Percentiles rank a stretch among this genome's conserved stretches.
These are phyloP conservation scores for Arabidopsis suecica DNA, from an alignment of 345 rosid species.

Conservation along the genomic window DNA sequence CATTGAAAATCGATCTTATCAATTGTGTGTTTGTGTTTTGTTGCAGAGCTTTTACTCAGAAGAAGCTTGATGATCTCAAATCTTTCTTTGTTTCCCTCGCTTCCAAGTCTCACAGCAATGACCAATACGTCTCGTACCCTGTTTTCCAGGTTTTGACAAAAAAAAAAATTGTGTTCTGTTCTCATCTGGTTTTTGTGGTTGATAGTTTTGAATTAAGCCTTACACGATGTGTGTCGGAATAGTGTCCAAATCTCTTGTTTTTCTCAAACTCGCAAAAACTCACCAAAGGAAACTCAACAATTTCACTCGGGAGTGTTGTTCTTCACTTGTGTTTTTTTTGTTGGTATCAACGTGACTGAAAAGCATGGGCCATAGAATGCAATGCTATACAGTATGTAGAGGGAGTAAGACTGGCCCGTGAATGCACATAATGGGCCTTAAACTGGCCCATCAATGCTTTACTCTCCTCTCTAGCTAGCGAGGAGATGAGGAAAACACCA, in stretches of 20 bases:
- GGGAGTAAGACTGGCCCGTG: neutral
- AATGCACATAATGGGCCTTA: neutral
- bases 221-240: neutral
- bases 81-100: too few relatives aligned
- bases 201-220: conserved; percentile 2
- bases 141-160: conserved; percentile 63
- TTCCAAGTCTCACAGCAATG: conserved; percentile 45
- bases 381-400: too few relatives aligned
- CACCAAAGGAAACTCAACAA: too few relatives aligned
- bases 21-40: too few relatives aligned
- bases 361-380: neutral
- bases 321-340: too few relatives aligned
- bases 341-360: neutral
- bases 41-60: too few relatives aligned
- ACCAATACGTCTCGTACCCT: conserved; percentile 51
- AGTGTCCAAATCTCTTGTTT: too few relatives aligned
- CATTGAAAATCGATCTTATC: too few relatives aligned
- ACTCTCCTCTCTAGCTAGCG: neutral
- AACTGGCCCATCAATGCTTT: neutral
- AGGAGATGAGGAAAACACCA: neutral
- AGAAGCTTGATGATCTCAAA: too few relatives aligned
- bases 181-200: conserved; percentile 2
- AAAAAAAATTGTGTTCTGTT: neutral
- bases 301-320: too few relatives aligned
- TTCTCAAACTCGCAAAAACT: too few relatives aligned